Base-by-base conservation (phyloP, 768 basidiomycete genomes). In the Tylopilus subfusipes region DNA sequence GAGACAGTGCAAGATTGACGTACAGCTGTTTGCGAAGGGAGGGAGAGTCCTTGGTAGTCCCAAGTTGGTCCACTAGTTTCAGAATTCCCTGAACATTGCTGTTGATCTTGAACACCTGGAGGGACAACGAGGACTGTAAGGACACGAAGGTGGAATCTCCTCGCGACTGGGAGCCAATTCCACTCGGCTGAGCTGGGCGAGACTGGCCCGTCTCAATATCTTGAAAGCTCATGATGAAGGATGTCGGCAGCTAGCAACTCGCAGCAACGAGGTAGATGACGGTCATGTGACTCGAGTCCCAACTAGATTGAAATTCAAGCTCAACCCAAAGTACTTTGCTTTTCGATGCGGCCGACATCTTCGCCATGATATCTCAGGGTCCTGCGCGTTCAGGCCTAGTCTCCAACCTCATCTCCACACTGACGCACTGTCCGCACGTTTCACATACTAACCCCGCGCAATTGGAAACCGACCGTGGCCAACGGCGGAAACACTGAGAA, bases 71-170 rank as follows among this genome's bases (percentile, higher is more conserved):
- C n/a, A 98, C 92, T n/a, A 94, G 80, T 72, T 91, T 92, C 63
- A 93, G 72, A 46, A 99, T 95, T 16, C 91, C 96, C 65, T 96
- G 92, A 3, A 98, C 93, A 72, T 99, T 99, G 54, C 91, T 83
- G 64, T 96, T 95, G 76, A 98, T 93, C 82, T 98, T 98, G 86
- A 98, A 98, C 54, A 96, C 92, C 70, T 98, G 95, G 7, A 98
- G 79, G 1, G 88, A 88, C 55, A 93, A 72, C 14, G 90, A 90
- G 4, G 82, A 84, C 66, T 93, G 93, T 16, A 95, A 75, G 30
- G 76, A 78, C 11, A 79, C 73, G 70, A 96, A 98, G 4, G 86
- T 78, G 8, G 82, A 79, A 71, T 94, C 92, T 66, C 90, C 85
- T 39, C 64, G 72, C 19, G 74, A 72, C 56, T 75, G 76, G 55